A percentile compares a stretch with the other conserved stretches of the same genome.
Evolutionary conservation across 2,329 filamentous ascomycete genomes (phyloP).

Genomic region (Coniochaeta ligniaria): DNA sequence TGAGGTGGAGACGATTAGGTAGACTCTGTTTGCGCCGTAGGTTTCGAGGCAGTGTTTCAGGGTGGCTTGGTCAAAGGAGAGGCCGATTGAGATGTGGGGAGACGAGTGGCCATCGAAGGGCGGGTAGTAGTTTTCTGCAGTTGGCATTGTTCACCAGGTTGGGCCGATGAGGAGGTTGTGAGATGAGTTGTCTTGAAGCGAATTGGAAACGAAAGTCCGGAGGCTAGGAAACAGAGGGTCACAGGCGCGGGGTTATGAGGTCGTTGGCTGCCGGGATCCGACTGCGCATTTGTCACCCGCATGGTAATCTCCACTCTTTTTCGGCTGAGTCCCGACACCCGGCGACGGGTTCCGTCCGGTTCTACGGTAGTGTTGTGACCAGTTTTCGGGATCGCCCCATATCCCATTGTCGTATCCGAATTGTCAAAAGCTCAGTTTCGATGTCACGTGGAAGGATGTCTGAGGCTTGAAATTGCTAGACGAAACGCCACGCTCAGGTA

Average conservation of each 20-base stretch:
- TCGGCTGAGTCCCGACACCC: not conserved
- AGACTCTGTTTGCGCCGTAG: slow-evolving; percentile 37
- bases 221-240: not conserved
- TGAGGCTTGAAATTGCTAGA: too few species aligned
- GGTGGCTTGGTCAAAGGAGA: slow-evolving; percentile 35
- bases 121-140: not conserved
- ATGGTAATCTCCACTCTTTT: not conserved
- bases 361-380: too few species aligned
- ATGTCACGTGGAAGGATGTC: too few species aligned
- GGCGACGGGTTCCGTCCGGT: not conserved
- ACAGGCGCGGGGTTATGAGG: not conserved
- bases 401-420: too few species aligned
- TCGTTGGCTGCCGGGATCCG: not conserved
- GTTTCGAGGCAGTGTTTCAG: slow-evolving; percentile 34
- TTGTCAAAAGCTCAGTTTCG: too few species aligned
- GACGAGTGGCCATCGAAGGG: not conserved
- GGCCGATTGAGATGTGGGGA: slow-evolving; percentile 37
- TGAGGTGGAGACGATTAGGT: slow-evolving; percentile 33
- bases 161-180: too few species aligned
- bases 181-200: too few species aligned
- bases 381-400: too few species aligned
- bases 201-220: not conserved
- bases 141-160: not conserved
- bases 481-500: too few species aligned
- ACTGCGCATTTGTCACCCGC: not conserved